A percentile compares a stretch with the other conserved stretches of the same genome.
Conservation (phyloP, 1,284 basidiomycete species). For the Paramarasmius palmivorus region DNA sequence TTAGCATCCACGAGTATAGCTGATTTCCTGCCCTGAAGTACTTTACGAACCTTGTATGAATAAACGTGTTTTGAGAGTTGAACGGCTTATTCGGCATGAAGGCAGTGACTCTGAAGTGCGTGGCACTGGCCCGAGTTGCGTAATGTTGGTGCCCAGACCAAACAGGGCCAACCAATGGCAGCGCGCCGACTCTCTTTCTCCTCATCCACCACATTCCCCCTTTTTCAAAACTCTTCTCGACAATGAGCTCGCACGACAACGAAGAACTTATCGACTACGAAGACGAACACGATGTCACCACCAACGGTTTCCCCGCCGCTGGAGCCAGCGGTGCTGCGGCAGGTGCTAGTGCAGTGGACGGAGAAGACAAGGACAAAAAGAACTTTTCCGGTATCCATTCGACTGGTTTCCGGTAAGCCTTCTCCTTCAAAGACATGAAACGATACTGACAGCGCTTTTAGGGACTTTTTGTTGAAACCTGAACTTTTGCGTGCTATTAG, state of each 20-base stretch:
- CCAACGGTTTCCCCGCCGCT: constrained; percentile 52
- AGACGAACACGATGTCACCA: constrained; percentile 85
- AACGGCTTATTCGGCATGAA: too few relatives aligned
- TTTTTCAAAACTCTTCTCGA: constrained; percentile 21
- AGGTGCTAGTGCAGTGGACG: constrained; percentile 57
- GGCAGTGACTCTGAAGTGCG: too few relatives aligned
- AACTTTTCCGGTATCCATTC: constrained; percentile 98
- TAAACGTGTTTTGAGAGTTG: too few relatives aligned
- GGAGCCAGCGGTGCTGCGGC: constrained; percentile 52
- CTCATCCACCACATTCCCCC: constrained; percentile 33
- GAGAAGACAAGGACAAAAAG: constrained; percentile 88
- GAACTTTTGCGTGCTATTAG: constrained; percentile 97
- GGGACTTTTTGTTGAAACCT: constrained; percentile 96
- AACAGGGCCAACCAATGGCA: too few relatives aligned
- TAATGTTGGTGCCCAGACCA: background rate
- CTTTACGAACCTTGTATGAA: too few relatives aligned
- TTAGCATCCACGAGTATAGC: too few relatives aligned
- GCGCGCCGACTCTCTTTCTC: constrained; percentile 20
- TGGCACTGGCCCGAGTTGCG: constrained; percentile 11
- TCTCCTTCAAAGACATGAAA: constrained; percentile 7
- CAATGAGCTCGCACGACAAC: constrained; percentile 78
- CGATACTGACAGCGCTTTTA: constrained; percentile 29
- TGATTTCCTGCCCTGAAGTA: too few relatives aligned
- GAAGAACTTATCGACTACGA: constrained; percentile 93
- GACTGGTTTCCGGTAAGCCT: constrained; percentile 84